phyloP scores from a whole-genome alignment of 352 stramenopile species.

The Phytophthora pisi region DNA sequence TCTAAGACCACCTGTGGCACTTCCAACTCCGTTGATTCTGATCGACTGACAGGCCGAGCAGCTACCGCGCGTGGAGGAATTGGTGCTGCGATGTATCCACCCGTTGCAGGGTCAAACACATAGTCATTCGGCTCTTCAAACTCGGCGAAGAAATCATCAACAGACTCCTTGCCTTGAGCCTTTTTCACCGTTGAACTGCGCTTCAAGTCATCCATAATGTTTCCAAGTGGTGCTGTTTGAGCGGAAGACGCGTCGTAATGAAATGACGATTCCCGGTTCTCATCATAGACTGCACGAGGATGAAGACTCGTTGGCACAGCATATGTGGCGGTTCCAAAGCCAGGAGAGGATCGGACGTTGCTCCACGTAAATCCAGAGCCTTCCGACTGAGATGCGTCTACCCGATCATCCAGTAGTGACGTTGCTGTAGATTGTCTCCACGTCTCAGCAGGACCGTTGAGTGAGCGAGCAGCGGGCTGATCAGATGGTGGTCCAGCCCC shows the following conservation, averaged over 20 bases:
- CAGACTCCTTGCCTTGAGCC: conserved; percentile 27
- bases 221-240: conserved; percentile 23
- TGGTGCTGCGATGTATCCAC: conserved; percentile 56
- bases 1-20: neutral
- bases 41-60: conserved; percentile 9
- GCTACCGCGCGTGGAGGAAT: conserved; percentile 10
- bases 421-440: conserved; percentile 31
- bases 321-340: conserved; percentile 42
- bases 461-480: neutral
- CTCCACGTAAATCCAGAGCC: conserved; percentile 45
- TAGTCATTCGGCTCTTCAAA: conserved; percentile 84
- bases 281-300: conserved; percentile 10
- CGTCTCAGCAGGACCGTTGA: conserved; percentile 21
- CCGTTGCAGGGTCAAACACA: conserved; percentile 64
- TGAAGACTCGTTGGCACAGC: conserved; percentile 51
- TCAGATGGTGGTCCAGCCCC: conserved; percentile 4
- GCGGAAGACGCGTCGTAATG: conserved; percentile 7
- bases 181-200: conserved; percentile 22
- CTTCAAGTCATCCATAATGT: conserved; percentile 76
- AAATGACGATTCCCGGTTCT: conserved; percentile 8
- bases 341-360: conserved; percentile 36
- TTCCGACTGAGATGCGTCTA: conserved; percentile 15
- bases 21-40: conserved; percentile 15
- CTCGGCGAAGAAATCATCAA: conserved; percentile 80
- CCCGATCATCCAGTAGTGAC: conserved; percentile 26